Evolutionary conservation across 2,329 filamentous ascomycete genomes (phyloP), one percentile per base, ranked within the genome.

Genomic region (Thielaviopsis musarum): DNA sequence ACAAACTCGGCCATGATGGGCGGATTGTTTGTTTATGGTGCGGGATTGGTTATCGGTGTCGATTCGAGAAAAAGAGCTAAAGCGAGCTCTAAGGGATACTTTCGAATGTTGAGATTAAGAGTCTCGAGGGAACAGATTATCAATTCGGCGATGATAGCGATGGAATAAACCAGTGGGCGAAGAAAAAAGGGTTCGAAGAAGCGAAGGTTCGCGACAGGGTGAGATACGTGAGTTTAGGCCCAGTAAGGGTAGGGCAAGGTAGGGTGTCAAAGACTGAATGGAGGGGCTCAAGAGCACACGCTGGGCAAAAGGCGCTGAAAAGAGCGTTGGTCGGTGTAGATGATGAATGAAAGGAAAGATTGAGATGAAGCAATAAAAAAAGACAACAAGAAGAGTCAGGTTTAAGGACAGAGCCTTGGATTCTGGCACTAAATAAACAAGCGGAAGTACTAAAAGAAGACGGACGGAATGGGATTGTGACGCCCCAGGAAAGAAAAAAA

Each of bases 1-100:
- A 98, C 89, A 75, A 98, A 98, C 80, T 98, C 93, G 73, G 93
- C 93, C 93, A 98, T 97, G 72, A 70, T 84, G 81, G 71, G 45
- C 45, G 66, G 63, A 63, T 59, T 58, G 57, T 53, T 57, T 59
- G 54, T 58, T 62, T 59, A 59, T 41, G 38, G 41, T 28, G 30
- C 19, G 54, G 56, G 52, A 34, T 56, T 57, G 17, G 59, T 54
- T 54, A 64, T 62, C 59, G 30, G 58, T 52, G 30, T 22, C 51
- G 51, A 54, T 55, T 58, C 41, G 38, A 34, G 22, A 28, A 58
- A 22, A 41, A 30, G 21, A 28, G 56, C 7, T 34, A 22, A 51
- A n/a, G n/a, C 26, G 13, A 58, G 57, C 52, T 34, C 62, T 53
- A 62, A 56, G 59, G 57, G 59, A 60, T 59, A 56, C 15, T 19